A percentile compares a stretch with the other conserved stretches of the same genome.
phyloP scores from a whole-genome alignment of 805 yeast species.

The Candida maesae region DNA sequence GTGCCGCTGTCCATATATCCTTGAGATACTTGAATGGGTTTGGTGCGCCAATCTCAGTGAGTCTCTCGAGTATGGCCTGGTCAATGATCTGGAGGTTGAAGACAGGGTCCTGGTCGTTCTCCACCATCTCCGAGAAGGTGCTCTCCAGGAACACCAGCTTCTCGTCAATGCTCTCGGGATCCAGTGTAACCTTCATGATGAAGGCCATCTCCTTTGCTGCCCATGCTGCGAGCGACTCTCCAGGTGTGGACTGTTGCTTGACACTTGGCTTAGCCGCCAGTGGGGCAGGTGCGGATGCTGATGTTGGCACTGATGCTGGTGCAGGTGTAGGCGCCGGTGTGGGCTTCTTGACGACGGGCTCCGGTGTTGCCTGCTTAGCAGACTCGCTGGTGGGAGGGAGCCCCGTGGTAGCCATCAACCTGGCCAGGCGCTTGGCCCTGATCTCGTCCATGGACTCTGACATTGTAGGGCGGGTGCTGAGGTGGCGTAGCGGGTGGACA shows the following conservation, averaged over 20 bases:
- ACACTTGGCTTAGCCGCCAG: no score
- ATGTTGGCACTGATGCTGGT: conserved; percentile 1
- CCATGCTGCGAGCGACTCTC: conserved; percentile 12
- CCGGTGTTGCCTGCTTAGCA: background rate
- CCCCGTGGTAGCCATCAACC: conserved; percentile 8
- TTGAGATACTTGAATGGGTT: conserved; percentile 47
- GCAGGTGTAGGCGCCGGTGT: background rate
- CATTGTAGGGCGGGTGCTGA: conserved; percentile 1
- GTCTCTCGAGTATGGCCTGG: conserved; percentile 48
- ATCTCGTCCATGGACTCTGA: conserved; percentile 27
- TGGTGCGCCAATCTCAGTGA: conserved; percentile 50
- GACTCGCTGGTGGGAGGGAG: background rate
- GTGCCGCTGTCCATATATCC: conserved; percentile 40
- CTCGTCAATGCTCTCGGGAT: conserved; percentile 13
- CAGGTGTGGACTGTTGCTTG: no score
- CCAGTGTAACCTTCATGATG: conserved; percentile 22
- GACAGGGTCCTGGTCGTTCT: conserved; percentile 18
- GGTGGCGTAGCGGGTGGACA: background rate
- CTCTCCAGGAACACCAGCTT: conserved; percentile 19
- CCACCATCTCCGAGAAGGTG: conserved; percentile 24
- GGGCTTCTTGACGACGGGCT: background rate
- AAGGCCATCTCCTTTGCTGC: conserved; percentile 5
- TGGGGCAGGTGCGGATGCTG: background rate
- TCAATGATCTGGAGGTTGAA: conserved; percentile 35
- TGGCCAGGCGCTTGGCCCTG: conserved; percentile 34